A percentile compares a stretch with the other conserved stretches of the same genome.
phyloP scores from a whole-genome alignment of 768 basidiomycete genomes.

The Termitomyces titanicus region DNA sequence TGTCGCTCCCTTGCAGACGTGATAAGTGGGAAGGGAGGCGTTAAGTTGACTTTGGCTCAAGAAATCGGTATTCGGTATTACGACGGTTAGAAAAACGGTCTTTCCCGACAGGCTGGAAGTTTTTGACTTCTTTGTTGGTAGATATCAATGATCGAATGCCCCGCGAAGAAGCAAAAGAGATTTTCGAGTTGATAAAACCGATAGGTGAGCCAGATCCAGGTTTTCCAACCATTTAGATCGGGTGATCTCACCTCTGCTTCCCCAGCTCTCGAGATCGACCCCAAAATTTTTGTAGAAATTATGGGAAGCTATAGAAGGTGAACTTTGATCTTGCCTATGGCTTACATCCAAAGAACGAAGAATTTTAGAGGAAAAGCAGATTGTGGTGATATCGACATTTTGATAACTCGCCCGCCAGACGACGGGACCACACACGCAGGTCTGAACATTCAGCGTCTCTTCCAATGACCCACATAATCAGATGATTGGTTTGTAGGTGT shows the following conservation, averaged over 20 bases:
- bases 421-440: slow-evolving; percentile 79
- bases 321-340: neutral
- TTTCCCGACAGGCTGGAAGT: neutral
- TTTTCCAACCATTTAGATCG: neutral
- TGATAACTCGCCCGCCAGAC: slow-evolving; percentile 70
- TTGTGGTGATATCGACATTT: slow-evolving; percentile 90
- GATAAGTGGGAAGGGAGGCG: slow-evolving; percentile 49
- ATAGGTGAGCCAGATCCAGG: slow-evolving; percentile 43
- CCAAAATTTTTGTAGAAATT: slow-evolving; percentile 70
- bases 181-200: slow-evolving; percentile 70
- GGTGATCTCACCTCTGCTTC: neutral
- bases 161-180: slow-evolving; percentile 67
- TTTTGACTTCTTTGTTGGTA: slow-evolving; percentile 19
- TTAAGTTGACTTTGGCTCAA: slow-evolving; percentile 58
- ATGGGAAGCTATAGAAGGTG: slow-evolving; percentile 91
- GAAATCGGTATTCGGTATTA: slow-evolving; percentile 68
- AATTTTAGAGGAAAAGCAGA: slow-evolving; percentile 65
- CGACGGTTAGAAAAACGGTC: slow-evolving; percentile 43
- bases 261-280: slow-evolving; percentile 68
- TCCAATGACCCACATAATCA: neutral
- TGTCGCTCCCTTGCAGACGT: slow-evolving; percentile 80
- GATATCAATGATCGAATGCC: slow-evolving; percentile 89
- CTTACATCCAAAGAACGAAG: neutral
- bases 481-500: slow-evolving; percentile 41
- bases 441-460: slow-evolving; percentile 20